Percentiles rank a stretch among this genome's conserved stretches.
Conservation (phyloP, 2,329 filamentous ascomycete species). For the Metarhizium humberi region DNA sequence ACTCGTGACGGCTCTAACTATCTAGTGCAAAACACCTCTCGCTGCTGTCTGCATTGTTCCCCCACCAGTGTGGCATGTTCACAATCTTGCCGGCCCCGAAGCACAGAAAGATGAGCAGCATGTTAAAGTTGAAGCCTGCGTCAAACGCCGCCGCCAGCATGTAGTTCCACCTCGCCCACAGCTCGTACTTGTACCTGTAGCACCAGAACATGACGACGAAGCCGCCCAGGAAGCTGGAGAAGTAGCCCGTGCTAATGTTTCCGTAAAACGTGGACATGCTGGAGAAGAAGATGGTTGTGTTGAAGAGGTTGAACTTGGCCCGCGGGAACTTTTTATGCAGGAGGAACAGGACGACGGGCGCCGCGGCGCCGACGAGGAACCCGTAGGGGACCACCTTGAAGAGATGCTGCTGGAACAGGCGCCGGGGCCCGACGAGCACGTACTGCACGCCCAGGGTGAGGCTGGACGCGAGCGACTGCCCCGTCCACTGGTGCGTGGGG, state of each 20-base stretch:
- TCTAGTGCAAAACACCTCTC: conserved; percentile 49
- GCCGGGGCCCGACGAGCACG: conserved; percentile 43
- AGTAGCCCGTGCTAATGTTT: conserved; percentile 51
- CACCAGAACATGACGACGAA: conserved; percentile 52
- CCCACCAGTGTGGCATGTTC: conserved; percentile 56
- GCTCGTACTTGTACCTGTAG: conserved; percentile 43
- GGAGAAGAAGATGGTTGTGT: conserved; percentile 53
- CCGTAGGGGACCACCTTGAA: conserved; percentile 41
- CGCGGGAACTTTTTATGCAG: conserved; percentile 44
- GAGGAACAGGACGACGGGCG: conserved; percentile 36
- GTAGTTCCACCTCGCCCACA: conserved; percentile 54
- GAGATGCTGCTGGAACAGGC: conserved; percentile 38
- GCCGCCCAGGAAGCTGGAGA: conserved; percentile 47
- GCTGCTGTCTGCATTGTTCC: conserved; percentile 43
- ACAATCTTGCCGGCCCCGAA: conserved; percentile 48
- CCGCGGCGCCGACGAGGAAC: conserved; percentile 39
- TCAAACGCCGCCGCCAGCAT: conserved; percentile 52
- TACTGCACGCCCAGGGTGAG: conserved; percentile 51
- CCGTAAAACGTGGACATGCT: conserved; percentile 47
- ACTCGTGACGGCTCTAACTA: background rate
- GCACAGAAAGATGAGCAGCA: conserved; percentile 51
- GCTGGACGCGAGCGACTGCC: conserved; percentile 39
- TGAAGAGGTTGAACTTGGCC: conserved; percentile 47
- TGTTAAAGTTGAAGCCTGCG: conserved; percentile 52
- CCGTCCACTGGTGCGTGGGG: conserved; percentile 53